Evolutionary conservation across 1,139 yeast species (phyloP).

Genomic region (Kodamaea fungicola): DNA sequence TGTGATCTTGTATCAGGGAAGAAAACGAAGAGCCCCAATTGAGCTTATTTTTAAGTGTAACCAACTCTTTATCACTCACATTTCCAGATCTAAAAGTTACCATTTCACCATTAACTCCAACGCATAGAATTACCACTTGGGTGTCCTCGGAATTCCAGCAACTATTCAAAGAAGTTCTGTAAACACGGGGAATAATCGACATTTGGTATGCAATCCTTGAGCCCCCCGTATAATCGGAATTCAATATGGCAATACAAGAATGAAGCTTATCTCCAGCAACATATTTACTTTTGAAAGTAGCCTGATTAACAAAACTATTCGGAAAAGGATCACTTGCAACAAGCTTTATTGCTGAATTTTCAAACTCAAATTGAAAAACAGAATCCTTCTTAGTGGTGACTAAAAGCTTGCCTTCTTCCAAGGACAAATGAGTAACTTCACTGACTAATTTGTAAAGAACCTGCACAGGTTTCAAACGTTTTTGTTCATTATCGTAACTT

Average conservation of each 20-base stretch:
- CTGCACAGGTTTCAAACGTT: slow-evolving; percentile 31
- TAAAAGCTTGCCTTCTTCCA: slow-evolving; percentile 14
- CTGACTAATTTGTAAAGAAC: slow-evolving; percentile 32
- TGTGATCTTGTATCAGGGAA: slow-evolving; percentile 10
- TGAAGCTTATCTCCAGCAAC: slow-evolving; percentile 42
- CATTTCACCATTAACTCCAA: slow-evolving; percentile 51
- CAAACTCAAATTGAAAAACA: slow-evolving; percentile 22
- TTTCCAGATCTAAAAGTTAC: slow-evolving; percentile 20
- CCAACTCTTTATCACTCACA: slow-evolving; percentile 12
- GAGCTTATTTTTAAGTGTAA: slow-evolving; percentile 9
- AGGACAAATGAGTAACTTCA: slow-evolving; percentile 31
- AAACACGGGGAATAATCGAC: slow-evolving; percentile 44
- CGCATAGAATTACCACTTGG: slow-evolving; percentile 27
- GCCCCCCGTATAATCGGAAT: slow-evolving; percentile 10
- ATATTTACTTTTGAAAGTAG: slow-evolving; percentile 23
- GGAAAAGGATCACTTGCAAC: slow-evolving; percentile 34
- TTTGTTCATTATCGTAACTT: slow-evolving; percentile 35
- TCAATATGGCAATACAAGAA: slow-evolving; percentile 33
- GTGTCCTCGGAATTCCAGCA: slow-evolving; percentile 29
- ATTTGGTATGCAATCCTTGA: slow-evolving; percentile 17
- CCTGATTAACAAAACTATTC: slow-evolving; percentile 38
- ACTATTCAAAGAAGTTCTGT: slow-evolving; percentile 24
- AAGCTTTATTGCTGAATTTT: slow-evolving; percentile 11
- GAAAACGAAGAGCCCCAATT: slow-evolving; percentile 3
- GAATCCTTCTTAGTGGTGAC: slow-evolving; percentile 44